A percentile compares a stretch with the other conserved stretches of the same genome.
Evolutionary conservation across 139 green algal species (phyloP).

Genomic region (Protoeuglena noctilucae): DNA sequence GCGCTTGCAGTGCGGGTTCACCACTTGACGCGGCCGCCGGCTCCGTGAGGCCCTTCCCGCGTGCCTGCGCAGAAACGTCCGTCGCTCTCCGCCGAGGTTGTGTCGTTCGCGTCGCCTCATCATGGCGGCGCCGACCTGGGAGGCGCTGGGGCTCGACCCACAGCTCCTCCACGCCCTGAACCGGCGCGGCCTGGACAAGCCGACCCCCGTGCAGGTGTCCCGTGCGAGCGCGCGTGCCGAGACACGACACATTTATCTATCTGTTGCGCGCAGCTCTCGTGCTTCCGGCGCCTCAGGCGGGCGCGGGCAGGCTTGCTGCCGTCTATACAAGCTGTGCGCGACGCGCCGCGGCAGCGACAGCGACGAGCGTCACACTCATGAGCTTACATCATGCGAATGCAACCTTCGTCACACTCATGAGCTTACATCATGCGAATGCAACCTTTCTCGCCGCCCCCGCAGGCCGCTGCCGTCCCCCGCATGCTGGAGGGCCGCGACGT

Average conservation of each 20-base stretch:
- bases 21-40: no score
- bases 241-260: no score
- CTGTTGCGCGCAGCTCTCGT: no score
- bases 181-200: constrained; percentile 40
- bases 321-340: neutral
- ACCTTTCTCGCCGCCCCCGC: neutral
- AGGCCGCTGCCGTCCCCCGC: constrained; percentile 35
- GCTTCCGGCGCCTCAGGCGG: no score
- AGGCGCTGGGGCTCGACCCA: constrained; percentile 49
- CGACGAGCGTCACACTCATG: neutral
- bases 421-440: neutral
- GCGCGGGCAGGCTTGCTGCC: constrained; percentile 2
- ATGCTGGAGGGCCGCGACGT: constrained; percentile 67
- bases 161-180: constrained; percentile 45
- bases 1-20: no score
- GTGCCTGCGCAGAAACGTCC: no score
- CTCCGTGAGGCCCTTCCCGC: no score
- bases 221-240: neutral
- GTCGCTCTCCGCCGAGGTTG: no score
- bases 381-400: neutral
- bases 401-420: neutral
- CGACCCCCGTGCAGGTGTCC: constrained; percentile 53
- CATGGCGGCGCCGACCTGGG: constrained; percentile 17
- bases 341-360: neutral
- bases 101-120: no score